A percentile compares a stretch with the other conserved stretches of the same genome.
Evolutionary conservation across 179 eudicot genomes (phyloP).

Genomic region (Nepenthes alata): DNA sequence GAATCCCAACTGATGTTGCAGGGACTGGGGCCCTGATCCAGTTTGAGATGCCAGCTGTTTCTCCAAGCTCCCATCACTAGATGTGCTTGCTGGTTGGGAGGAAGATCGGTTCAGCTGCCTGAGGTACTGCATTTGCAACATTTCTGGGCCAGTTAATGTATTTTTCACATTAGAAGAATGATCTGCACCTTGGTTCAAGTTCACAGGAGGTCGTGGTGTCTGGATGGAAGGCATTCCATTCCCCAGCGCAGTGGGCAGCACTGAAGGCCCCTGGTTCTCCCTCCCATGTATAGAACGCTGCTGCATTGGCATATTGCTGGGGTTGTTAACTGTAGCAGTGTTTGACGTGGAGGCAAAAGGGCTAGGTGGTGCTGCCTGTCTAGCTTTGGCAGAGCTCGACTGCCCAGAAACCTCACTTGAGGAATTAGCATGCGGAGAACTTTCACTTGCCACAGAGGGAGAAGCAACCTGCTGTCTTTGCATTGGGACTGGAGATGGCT

Average conservation of each 20-base stretch:
- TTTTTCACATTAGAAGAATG: slow-evolving; percentile 33
- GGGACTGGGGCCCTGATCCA: slow-evolving; percentile 28
- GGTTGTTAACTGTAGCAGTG: slow-evolving; percentile 21
- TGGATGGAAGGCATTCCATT: slow-evolving; percentile 53
- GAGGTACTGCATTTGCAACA: slow-evolving; percentile 45
- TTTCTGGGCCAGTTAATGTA: slow-evolving; percentile 40
- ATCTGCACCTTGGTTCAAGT: slow-evolving; percentile 63
- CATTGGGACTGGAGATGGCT: slow-evolving; percentile 36
- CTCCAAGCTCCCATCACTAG: slow-evolving; percentile 36
- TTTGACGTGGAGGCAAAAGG: slow-evolving; percentile 34
- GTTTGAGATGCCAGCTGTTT: slow-evolving; percentile 39
- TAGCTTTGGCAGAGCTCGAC: slow-evolving; percentile 51
- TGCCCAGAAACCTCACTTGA: slow-evolving; percentile 74
- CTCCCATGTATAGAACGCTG: slow-evolving; percentile 43
- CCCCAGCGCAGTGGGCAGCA: slow-evolving; percentile 34
- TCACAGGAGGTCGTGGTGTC: slow-evolving; percentile 45
- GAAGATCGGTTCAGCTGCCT: slow-evolving; percentile 56
- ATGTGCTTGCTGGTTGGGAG: slow-evolving; percentile 43
- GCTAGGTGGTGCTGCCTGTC: slow-evolving; percentile 46
- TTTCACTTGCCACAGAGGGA: slow-evolving; percentile 64
- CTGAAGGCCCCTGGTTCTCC: slow-evolving; percentile 44
- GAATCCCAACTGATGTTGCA: slow-evolving; percentile 43
- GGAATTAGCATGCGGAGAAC: slow-evolving; percentile 70
- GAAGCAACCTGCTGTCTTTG: slow-evolving; percentile 71
- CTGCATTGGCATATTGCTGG: slow-evolving; percentile 33